Evolutionary conservation across 1,284 basidiomycete species (phyloP).

Genomic region (Ustilago crameri): DNA sequence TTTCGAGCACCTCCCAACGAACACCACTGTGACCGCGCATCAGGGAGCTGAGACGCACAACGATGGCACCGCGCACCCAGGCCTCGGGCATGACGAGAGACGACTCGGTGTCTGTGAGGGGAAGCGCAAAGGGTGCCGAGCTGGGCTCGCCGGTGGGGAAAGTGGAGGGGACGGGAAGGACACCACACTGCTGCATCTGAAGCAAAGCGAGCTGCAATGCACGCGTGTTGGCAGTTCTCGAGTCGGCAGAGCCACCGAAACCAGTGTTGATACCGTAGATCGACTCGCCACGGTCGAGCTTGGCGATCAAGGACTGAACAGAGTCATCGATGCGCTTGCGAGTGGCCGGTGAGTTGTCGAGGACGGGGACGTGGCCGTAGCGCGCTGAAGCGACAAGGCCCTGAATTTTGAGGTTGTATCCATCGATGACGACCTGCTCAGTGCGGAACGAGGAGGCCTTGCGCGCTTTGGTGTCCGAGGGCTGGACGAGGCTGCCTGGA

Average conservation of each 20-base stretch:
- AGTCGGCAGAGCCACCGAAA: slow-evolving; percentile 61
- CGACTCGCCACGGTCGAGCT: slow-evolving; percentile 57
- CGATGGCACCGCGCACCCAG: slow-evolving; percentile 88
- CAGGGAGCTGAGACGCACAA: slow-evolving; percentile 82
- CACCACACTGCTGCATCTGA: slow-evolving; percentile 62
- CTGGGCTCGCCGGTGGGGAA: slow-evolving; percentile 53
- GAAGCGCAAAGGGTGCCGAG: slow-evolving; percentile 44
- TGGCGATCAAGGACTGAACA: slow-evolving; percentile 48
- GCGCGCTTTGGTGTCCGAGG: slow-evolving; percentile 38
- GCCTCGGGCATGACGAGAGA: slow-evolving; percentile 74
- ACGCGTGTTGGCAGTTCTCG: slow-evolving; percentile 54
- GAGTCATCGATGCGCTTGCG: slow-evolving; percentile 58
- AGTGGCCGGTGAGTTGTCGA: slow-evolving; percentile 43
- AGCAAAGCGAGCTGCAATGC: slow-evolving; percentile 60
- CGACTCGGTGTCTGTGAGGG: slow-evolving; percentile 45
- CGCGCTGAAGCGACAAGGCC: slow-evolving; percentile 55
- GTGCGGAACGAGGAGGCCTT: slow-evolving; percentile 46
- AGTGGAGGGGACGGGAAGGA: slow-evolving; percentile 51
- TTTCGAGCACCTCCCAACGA: slow-evolving; percentile 81
- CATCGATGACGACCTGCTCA: slow-evolving; percentile 55
- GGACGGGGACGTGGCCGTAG: slow-evolving; percentile 51
- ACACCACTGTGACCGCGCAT: slow-evolving; percentile 82
- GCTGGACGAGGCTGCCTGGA: slow-evolving; percentile 31
- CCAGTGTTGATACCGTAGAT: slow-evolving; percentile 61
- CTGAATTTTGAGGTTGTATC: slow-evolving; percentile 48